Evolutionary conservation across 805 yeast species (phyloP).

Genomic region (Scheffersomyces amazonensis): DNA sequence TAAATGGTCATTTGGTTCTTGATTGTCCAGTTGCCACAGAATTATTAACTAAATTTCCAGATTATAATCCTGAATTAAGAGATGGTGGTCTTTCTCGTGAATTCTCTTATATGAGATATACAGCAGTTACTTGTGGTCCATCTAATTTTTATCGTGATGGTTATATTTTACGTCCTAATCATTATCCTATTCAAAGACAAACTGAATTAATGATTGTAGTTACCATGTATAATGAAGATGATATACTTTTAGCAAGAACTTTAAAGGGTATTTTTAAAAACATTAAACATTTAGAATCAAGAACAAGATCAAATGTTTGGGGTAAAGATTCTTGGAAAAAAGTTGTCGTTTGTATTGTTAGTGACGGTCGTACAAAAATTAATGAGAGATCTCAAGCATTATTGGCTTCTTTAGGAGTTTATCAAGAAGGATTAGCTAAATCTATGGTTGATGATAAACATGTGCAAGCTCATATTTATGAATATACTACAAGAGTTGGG

Average conservation of each 20-base stretch:
- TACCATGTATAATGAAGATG: conserved; percentile 70
- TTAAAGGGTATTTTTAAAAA: conserved; percentile 64
- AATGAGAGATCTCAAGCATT: conserved; percentile 61
- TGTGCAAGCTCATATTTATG: conserved; percentile 64
- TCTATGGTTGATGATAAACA: conserved; percentile 56
- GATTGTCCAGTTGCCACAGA: conserved; percentile 48
- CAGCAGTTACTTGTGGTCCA: conserved; percentile 70
- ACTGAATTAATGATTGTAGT: conserved; percentile 62
- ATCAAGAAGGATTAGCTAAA: conserved; percentile 66
- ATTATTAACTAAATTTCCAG: conserved; percentile 39
- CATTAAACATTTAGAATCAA: conserved; percentile 52
- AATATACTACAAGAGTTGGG: conserved; percentile 61
- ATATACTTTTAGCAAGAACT: conserved; percentile 56
- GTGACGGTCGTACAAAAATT: conserved; percentile 66
- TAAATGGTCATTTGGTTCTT: conserved; percentile 44
- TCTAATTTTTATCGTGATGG: conserved; percentile 57
- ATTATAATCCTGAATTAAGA: conserved; percentile 26
- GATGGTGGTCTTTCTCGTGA: conserved; percentile 48
- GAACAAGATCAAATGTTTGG: conserved; percentile 47
- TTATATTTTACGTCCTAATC: conserved; percentile 53
- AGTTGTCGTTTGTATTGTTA: conserved; percentile 58
- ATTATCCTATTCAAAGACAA: conserved; percentile 50
- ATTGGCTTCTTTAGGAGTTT: conserved; percentile 62
- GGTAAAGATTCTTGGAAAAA: conserved; percentile 56
- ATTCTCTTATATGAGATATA: conserved; percentile 58